These are phyloP conservation scores for Quercus tomentella DNA, from an alignment of 331 rosid genomes.

Conservation along the genomic window DNA sequence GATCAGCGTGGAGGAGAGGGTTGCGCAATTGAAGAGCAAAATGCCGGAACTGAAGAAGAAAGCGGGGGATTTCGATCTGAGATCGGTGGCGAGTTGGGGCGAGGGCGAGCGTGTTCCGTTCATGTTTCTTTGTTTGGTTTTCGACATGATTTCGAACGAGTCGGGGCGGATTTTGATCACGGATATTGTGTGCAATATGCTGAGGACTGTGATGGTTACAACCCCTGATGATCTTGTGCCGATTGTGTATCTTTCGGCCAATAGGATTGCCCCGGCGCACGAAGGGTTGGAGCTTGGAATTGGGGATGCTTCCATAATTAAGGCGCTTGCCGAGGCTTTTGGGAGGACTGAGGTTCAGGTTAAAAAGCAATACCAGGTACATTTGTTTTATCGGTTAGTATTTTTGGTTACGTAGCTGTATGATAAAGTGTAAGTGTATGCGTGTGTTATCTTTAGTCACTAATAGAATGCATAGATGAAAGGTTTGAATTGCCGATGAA, in stretches of 20 bases:
- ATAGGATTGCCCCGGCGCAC: slow-evolving; percentile 73
- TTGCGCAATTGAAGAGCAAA: slow-evolving; percentile 43
- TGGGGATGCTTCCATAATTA: slow-evolving; percentile 79
- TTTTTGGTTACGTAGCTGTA: background rate
- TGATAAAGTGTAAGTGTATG: no score
- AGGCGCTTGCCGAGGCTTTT: slow-evolving; percentile 80
- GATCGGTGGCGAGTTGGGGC: slow-evolving; percentile 48
- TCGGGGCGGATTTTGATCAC: slow-evolving; percentile 65
- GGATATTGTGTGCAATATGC: slow-evolving; percentile 73
- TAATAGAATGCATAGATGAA: background rate
- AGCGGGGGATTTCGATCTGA: slow-evolving; percentile 56
- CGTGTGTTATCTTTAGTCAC: background rate
- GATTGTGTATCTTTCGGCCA: slow-evolving; percentile 62
- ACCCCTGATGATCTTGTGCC: slow-evolving; percentile 68
- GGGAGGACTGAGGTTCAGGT: slow-evolving; percentile 67
- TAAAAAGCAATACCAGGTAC: slow-evolving; percentile 68
- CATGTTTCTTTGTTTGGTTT: slow-evolving; percentile 51
- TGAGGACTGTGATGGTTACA: slow-evolving; percentile 69
- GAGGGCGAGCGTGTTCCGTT: slow-evolving; percentile 69
- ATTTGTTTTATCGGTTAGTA: background rate
- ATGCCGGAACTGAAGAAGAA: slow-evolving; percentile 53
- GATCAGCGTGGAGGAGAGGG: slow-evolving; percentile 23
- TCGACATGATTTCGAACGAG: slow-evolving; percentile 56
- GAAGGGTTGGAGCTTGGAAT: slow-evolving; percentile 80
- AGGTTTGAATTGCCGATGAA: background rate